Percentiles rank a stretch among this genome's conserved stretches.
phyloP scores from a whole-genome alignment of 1,284 basidiomycete genomes.

The Porogramme epimiltina region DNA sequence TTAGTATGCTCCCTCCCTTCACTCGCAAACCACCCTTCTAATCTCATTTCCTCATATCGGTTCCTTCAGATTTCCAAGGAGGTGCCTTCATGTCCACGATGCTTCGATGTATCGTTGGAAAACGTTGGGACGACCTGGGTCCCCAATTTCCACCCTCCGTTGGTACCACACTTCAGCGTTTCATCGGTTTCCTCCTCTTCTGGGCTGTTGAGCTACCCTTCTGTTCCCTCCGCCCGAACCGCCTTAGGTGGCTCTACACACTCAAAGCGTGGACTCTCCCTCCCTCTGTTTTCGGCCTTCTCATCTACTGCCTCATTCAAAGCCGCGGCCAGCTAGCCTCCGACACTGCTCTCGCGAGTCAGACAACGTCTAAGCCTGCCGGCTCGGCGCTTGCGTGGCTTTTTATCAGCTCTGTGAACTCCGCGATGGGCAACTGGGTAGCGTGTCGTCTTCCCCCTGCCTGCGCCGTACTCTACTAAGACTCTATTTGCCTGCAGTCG shows the following conservation, averaged over 20 bases:
- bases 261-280: constrained; percentile 44
- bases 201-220: constrained; percentile 47
- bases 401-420: constrained; percentile 42
- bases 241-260: constrained; percentile 46
- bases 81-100: constrained; percentile 32
- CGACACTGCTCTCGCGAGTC: constrained; percentile 33
- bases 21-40: background rate
- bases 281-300: constrained; percentile 41
- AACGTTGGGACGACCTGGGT: constrained; percentile 39
- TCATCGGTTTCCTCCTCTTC: constrained; percentile 30
- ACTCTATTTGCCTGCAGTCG: constrained; percentile 14
- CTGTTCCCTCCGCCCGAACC: constrained; percentile 46
- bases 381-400: constrained; percentile 39
- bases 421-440: constrained; percentile 40
- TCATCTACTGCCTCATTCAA: constrained; percentile 39
- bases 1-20: constrained; percentile 13
- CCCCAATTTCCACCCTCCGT: constrained; percentile 40
- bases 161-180: constrained; percentile 37
- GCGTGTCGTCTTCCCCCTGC: background rate
- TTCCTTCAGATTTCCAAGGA: constrained; percentile 31
- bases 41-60: background rate
- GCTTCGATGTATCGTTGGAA: constrained; percentile 43
- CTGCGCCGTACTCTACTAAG: background rate
- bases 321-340: constrained; percentile 22
- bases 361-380: constrained; percentile 30